Evolutionary conservation across 495 filamentous ascomycete species (phyloP).

Genomic region (Podospora appendiculata): DNA sequence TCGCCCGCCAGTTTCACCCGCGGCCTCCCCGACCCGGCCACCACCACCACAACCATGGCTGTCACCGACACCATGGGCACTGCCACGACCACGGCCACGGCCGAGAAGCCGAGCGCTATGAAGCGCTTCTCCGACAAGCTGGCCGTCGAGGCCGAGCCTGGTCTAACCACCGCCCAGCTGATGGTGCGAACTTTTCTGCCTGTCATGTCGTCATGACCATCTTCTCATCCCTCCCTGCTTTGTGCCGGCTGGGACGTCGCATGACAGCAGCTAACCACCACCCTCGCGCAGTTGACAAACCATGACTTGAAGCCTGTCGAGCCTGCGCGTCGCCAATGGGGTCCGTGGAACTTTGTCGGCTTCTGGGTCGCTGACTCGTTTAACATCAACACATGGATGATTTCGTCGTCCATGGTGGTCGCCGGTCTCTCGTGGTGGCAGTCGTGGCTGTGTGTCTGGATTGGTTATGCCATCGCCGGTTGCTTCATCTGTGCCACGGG

Average conservation of each 20-base stretch:
- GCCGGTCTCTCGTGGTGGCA: slow-evolving; percentile 90
- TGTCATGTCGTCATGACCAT: too few species aligned
- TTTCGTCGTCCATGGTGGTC: slow-evolving; percentile 71
- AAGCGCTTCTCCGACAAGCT: slow-evolving; percentile 43
- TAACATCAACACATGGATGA: slow-evolving; percentile 99
- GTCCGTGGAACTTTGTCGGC: slow-evolving; percentile 77
- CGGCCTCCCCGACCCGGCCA: not conserved
- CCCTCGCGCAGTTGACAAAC: slow-evolving; percentile 58
- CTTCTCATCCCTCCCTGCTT: too few species aligned
- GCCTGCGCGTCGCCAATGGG: slow-evolving; percentile 78
- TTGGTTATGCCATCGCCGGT: slow-evolving; percentile 73
- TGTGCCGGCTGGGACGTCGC: not conserved
- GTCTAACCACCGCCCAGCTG: slow-evolving; percentile 73
- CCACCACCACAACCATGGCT: too few species aligned
- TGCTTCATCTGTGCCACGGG: slow-evolving; percentile 70
- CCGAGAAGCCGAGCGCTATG: slow-evolving; percentile 7
- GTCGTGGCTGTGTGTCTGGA: slow-evolving; percentile 83
- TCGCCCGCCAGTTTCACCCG: too few species aligned
- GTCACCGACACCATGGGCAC: not conserved
- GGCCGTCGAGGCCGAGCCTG: slow-evolving; percentile 66
- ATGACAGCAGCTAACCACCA: not conserved
- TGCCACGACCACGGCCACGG: not conserved
- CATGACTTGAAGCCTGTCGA: slow-evolving; percentile 89
- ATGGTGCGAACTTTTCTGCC: slow-evolving; percentile 42
- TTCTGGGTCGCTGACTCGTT: slow-evolving; percentile 94